Evolutionary conservation across 208 protist genomes (phyloP), one percentile per base, ranked within the genome.

Genomic region (Acanthamoeba rhysodes): DNA sequence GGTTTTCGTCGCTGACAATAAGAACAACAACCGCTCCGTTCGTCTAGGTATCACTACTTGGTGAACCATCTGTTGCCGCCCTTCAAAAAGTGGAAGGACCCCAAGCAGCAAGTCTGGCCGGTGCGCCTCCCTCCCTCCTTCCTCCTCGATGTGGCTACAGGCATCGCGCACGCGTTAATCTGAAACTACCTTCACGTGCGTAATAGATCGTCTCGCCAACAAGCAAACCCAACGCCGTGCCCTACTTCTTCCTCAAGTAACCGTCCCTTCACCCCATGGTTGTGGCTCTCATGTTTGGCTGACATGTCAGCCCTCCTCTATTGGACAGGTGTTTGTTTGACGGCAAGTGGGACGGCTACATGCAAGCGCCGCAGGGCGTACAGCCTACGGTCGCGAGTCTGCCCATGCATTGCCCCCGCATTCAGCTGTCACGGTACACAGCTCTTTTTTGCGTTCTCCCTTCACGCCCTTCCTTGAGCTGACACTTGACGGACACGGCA

Each of bases 51-150:
- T 22, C 53, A 92, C 53, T 92, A 92, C 34, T 48, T 92, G 85
- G 85, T 92, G 53, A 72, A 92, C 57, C 85, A 92, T 18, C 32
- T 92, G 20, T 57, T 92, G 10, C 53, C 78, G 37, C 78, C 78
- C 48, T 87, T 62, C 32, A 87, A 87, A 45, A 87, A 87, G n/a
- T 87, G 78, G 78, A 87, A 87, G 50, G 78, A 87, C 50, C 78
- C 37, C 24, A 87, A 59, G 32, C n/a, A 62, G 45, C 32, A 87
- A 12, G 78, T 62, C 45, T 59, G 78, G 50, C 78, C 78, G 45
- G 78, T 87, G 57, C n/a, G 27, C 59, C 59, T 16, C 64, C 64
- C 34, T 24, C n/a, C n/a, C n/a, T 24, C 64, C 64, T 27, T 32
- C 64, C 64, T 16, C 72, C 2, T 16, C 32, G 48, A 0, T 16